Conservation (phyloP, 164 flowering plant genomes). For the Houttuynia cordata region DNA sequence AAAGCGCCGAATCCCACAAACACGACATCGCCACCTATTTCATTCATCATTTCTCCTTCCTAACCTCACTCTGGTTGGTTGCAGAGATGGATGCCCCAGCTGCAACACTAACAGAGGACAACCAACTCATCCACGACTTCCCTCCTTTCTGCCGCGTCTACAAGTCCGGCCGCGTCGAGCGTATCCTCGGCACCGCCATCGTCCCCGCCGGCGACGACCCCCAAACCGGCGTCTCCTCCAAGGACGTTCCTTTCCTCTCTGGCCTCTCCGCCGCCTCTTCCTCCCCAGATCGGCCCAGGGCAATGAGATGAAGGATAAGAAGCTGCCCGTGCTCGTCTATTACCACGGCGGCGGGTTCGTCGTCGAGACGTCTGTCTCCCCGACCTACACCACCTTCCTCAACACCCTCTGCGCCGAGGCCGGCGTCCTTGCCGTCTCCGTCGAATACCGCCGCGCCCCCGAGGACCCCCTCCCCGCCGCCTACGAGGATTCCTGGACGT, state of each 20-base stretch:
- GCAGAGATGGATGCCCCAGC: conserved; percentile 7
- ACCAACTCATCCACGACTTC: not conserved
- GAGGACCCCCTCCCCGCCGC: conserved; percentile 28
- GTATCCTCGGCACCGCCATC: conserved; percentile 4
- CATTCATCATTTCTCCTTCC: too few relatives aligned
- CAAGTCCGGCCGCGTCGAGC: conserved; percentile 20
- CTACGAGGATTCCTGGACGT: conserved; percentile 46
- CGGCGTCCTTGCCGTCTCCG: too few relatives aligned
- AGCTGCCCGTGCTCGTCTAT: too few relatives aligned
- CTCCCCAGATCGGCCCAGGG: conserved; percentile 4
- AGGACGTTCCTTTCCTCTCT: conserved; percentile 12
- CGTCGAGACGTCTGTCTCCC: too few relatives aligned
- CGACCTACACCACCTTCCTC: too few relatives aligned
- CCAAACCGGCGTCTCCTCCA: conserved; percentile 16
- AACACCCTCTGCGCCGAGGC: too few relatives aligned
- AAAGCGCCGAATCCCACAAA: too few relatives aligned
- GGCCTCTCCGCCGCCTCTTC: conserved; percentile 14
- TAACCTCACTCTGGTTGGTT: too few relatives aligned
- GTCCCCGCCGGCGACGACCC: conserved; percentile 14
- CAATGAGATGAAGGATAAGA: not conserved
- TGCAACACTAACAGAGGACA: not conserved
- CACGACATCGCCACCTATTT: too few relatives aligned
- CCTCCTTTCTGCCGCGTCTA: conserved; percentile 1
- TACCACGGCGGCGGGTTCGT: too few relatives aligned
- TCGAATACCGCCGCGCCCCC: conserved; percentile 43